Evolutionary conservation across 306 rosid species (phyloP).

Genomic region (Lablab purpureus): DNA sequence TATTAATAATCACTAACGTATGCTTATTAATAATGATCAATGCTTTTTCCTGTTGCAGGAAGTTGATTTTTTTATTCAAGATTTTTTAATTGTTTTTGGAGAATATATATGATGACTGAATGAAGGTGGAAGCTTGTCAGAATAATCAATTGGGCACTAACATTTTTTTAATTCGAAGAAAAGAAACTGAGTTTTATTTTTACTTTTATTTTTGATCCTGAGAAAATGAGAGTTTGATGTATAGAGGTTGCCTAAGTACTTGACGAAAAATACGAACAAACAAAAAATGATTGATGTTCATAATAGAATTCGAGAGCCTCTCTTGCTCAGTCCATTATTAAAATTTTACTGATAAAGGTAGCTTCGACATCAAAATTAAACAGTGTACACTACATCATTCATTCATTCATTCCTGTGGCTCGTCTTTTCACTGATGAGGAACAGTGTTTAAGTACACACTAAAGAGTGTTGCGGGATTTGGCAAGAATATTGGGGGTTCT

Average conservation of each 20-base stretch:
- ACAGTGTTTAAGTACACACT: slow-evolving; percentile 44
- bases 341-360: slow-evolving; percentile 47
- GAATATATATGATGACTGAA: slow-evolving; percentile 62
- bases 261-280: slow-evolving; percentile 23
- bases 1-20: neutral
- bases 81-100: slow-evolving; percentile 71
- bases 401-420: slow-evolving; percentile 12
- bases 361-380: slow-evolving; percentile 43
- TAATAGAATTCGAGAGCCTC: slow-evolving; percentile 39
- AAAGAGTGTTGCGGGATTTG: slow-evolving; percentile 39
- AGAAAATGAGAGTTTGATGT: slow-evolving; percentile 44
- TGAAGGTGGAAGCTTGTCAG: slow-evolving; percentile 66
- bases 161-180: slow-evolving; percentile 55
- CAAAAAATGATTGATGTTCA: slow-evolving; percentile 18
- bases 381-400: neutral
- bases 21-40: slow-evolving; percentile 43
- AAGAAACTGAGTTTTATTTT: slow-evolving; percentile 45
- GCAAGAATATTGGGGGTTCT: slow-evolving; percentile 41
- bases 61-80: slow-evolving; percentile 66
- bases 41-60: slow-evolving; percentile 66
- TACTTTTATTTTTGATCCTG: neutral
- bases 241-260: slow-evolving; percentile 52
- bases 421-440: slow-evolving; percentile 23
- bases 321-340: slow-evolving; percentile 45
- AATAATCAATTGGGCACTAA: slow-evolving; percentile 63